These are phyloP conservation scores for Debaryomyces singareniensis DNA, from an alignment of 1,139 yeast genomes.

Conservation along the genomic window DNA sequence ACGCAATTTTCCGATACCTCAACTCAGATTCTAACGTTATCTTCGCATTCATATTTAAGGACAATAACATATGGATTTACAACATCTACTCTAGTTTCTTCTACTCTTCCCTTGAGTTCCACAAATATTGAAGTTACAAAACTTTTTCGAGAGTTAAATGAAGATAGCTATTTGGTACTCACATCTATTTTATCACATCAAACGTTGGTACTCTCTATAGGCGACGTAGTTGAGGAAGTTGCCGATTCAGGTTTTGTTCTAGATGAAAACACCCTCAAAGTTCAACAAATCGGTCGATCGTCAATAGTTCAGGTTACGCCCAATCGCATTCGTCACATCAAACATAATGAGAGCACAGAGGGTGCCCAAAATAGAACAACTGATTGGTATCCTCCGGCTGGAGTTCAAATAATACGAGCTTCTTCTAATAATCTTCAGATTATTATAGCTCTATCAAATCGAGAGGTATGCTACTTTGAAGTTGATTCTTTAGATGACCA, in stretches of 20 bases:
- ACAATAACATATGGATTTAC: constrained; percentile 55
- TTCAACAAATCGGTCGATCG: constrained; percentile 60
- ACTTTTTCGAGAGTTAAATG: constrained; percentile 32
- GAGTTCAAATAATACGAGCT: constrained; percentile 55
- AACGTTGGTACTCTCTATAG: constrained; percentile 70
- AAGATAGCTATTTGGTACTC: constrained; percentile 61
- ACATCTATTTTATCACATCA: constrained; percentile 52
- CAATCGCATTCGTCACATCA: constrained; percentile 66
- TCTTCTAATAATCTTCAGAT: constrained; percentile 65
- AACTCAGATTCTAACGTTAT: constrained; percentile 25
- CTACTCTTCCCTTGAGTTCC: constrained; percentile 65
- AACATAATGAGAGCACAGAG: constrained; percentile 15
- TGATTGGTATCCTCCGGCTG: constrained; percentile 86
- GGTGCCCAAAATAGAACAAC: constrained; percentile 22
- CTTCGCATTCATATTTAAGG: constrained; percentile 40
- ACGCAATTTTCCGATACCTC: constrained; percentile 30
- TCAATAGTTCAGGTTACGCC: constrained; percentile 70
- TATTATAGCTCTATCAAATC: constrained; percentile 62
- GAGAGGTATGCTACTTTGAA: constrained; percentile 80
- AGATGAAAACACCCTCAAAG: constrained; percentile 58
- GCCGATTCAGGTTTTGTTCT: constrained; percentile 55
- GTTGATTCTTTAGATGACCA: constrained; percentile 55
- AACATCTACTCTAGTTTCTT: constrained; percentile 57
- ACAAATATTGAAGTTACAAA: constrained; percentile 57
- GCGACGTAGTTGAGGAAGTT: constrained; percentile 76